Conservation (phyloP, 768 basidiomycete species). For the Infundibulicybe gibba region DNA sequence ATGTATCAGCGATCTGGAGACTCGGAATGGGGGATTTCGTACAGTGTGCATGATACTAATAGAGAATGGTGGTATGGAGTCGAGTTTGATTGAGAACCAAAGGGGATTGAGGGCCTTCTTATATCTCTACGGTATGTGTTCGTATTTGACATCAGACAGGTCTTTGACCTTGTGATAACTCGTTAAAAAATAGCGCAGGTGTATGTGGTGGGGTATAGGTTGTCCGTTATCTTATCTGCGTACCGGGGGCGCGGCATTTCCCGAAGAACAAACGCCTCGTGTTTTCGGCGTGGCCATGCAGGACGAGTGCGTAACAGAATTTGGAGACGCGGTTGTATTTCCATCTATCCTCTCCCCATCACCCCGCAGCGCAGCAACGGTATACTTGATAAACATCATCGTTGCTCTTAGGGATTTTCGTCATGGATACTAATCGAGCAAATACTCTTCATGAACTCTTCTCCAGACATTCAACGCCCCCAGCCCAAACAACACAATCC, state of each 20-base stretch:
- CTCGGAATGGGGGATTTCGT: conserved; percentile 11
- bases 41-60: conserved; percentile 36
- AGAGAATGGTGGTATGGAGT: conserved; percentile 6
- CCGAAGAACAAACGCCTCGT: conserved; percentile 39
- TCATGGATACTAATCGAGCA: conserved; percentile 36
- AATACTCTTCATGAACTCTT: conserved; percentile 47
- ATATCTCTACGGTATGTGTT: conserved; percentile 13
- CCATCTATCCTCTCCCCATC: conserved; percentile 9
- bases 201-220: too few species aligned
- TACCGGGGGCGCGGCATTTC: conserved; percentile 20
- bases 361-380: conserved; percentile 1
- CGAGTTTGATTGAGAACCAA: conserved; percentile 4
- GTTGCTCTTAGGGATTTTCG: conserved; percentile 6
- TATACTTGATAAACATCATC: conserved; percentile 1
- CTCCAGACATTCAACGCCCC: conserved; percentile 52
- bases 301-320: conserved; percentile 17
- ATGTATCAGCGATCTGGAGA: conserved; percentile 4
- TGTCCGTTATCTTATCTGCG: too few species aligned
- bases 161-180: too few species aligned
- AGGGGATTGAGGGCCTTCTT: too few species aligned
- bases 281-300: conserved; percentile 34
- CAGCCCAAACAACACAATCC: conserved; percentile 25
- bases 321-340: conserved; percentile 4
- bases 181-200: too few species aligned
- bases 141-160: conserved; percentile 19